Base-by-base conservation (phyloP, 2,329 filamentous ascomycete species). In the Exophiala alcalophila region DNA sequence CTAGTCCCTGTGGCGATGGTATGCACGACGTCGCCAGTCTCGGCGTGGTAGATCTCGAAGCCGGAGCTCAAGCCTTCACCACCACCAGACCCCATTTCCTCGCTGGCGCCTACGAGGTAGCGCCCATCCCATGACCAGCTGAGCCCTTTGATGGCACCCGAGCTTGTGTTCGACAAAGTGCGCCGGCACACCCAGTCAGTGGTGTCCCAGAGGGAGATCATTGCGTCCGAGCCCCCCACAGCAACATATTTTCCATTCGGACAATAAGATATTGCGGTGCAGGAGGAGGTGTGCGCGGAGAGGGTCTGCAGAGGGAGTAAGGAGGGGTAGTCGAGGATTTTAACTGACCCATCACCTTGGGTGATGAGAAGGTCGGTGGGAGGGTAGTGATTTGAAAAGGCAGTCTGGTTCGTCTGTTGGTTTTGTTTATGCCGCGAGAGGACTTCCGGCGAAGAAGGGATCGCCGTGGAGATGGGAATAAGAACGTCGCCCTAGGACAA, bases 51-150 rank as follows among this genome's bases (percentile, higher is more conserved):
- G 28, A 73, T 69, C 48, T 73, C 70, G 26, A 73, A 55, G 1
- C 69, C 69, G 28, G 61, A 61, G 24, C 54, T 52, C 9, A 48
- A 29, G 15, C 52, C 53, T 19, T 53, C 54, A 5, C 54, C 54
- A 2, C 65, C 66, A 30, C 64, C 65, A 31, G 65, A 64, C 21
- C 64, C 67, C 6, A 59, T 58, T 55, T 73, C 70, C 46, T 73
- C 70, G 41, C 68, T 70, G 11, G 69, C 68, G 11, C 69, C 69
- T 24, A 68, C 67, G 14, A 73, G 57, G 50, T 69, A 73, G 18
- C 70, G 61, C 2, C 70, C 70, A 49, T 73, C 70, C 53, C 71
- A 73, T 48, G 69, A 72, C 65, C 70, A 73, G 53, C 68, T 70
- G 6, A 73, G 62, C 15, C 68, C 69, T 20, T 66, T 65, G 19